Evolutionary conservation across 345 rosid species (phyloP).

Genomic region (Schrenkiella parvula): DNA sequence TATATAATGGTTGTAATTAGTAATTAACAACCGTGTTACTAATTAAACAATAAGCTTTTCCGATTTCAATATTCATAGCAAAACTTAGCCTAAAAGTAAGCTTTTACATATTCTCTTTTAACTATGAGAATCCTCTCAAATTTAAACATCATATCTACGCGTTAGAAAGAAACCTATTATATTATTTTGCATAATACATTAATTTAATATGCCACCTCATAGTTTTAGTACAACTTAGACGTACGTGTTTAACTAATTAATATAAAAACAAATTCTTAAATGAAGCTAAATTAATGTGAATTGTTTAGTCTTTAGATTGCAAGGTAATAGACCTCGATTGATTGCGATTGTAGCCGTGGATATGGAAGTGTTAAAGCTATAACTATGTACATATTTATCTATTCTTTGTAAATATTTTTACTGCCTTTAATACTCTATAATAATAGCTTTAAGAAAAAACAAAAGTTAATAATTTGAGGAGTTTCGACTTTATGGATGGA

Average conservation of each 20-base stretch:
- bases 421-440: not conserved
- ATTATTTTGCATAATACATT: not conserved
- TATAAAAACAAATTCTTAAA: not conserved
- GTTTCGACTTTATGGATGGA: not conserved
- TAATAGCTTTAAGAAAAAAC: not conserved
- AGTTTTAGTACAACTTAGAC: not conserved
- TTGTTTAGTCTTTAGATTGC: not conserved
- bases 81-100: slow-evolving; percentile 7
- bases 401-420: no score
- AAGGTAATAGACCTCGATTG: not conserved
- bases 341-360: not conserved
- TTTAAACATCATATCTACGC: not conserved
- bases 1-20: no score
- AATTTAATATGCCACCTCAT: not conserved
- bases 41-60: not conserved
- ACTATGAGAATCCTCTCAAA: not conserved
- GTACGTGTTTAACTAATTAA: not conserved
- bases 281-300: not conserved
- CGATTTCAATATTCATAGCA: not conserved
- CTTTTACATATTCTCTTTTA: not conserved
- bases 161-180: not conserved
- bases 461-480: not conserved
- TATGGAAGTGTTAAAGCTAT: not conserved
- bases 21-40: no score
- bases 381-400: not conserved